phyloP scores from a whole-genome alignment of 345 rosid species.

The Populus alba region DNA sequence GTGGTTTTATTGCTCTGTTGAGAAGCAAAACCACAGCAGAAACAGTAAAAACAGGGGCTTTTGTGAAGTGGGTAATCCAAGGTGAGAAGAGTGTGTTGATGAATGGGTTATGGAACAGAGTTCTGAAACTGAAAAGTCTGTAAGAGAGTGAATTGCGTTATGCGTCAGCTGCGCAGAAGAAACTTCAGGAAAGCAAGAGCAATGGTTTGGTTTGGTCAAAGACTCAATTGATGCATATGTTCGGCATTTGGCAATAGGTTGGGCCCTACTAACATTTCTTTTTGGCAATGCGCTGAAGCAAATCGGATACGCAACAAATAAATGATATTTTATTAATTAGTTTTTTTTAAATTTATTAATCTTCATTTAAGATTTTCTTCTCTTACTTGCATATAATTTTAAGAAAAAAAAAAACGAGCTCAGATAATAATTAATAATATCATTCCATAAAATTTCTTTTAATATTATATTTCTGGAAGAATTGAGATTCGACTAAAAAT shows the following conservation, averaged over 20 bases:
- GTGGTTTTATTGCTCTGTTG: constrained; percentile 1
- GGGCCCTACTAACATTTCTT: not conserved
- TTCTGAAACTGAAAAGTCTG: not conserved
- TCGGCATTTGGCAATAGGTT: not conserved
- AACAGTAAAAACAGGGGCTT: not conserved
- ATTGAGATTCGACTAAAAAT: no score
- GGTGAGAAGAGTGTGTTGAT: not conserved
- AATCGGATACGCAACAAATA: constrained; percentile 1
- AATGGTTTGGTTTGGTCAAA: constrained; percentile 5
- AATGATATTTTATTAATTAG: no score
- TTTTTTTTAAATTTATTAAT: no score
- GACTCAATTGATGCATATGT: not conserved
- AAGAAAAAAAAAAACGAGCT: no score
- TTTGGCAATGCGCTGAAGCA: not conserved
- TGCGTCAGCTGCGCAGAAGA: not conserved
- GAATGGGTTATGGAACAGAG: not conserved
- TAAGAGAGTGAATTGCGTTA: not conserved
- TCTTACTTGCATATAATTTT: not conserved
- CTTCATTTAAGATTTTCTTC: not conserved
- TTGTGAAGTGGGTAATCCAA: not conserved
- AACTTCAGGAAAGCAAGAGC: not conserved
- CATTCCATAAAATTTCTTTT: no score
- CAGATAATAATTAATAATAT: no score
- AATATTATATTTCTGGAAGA: no score
- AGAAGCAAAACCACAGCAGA: not conserved